Conservation (phyloP, 495 filamentous ascomycete genomes). For the Amphirosellinia nigrospora region DNA sequence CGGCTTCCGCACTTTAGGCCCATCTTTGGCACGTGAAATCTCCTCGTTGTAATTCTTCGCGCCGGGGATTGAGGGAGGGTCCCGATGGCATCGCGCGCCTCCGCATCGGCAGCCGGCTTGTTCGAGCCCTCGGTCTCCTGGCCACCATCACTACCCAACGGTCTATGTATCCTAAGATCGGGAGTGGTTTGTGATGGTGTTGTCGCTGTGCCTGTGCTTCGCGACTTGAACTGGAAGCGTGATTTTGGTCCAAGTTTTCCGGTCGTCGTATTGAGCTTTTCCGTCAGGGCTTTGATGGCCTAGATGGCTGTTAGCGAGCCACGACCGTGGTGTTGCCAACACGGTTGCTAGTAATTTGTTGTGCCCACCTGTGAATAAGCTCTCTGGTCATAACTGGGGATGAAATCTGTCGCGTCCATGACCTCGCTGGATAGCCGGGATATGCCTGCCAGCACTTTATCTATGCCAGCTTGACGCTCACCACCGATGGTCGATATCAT, state of each 20-base stretch:
- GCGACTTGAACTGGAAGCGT: slow-evolving; percentile 55
- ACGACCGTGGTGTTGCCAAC: too few relatives aligned
- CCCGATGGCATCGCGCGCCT: slow-evolving; percentile 41
- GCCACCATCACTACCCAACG: slow-evolving; percentile 31
- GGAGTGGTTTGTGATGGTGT: slow-evolving; percentile 22
- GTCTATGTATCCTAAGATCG: slow-evolving; percentile 25
- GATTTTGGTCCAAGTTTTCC: slow-evolving; percentile 49
- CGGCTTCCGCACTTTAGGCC: slow-evolving; percentile 59
- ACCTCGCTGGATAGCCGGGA: slow-evolving; percentile 51
- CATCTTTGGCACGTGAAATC: slow-evolving; percentile 42
- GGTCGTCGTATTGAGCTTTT: slow-evolving; percentile 50
- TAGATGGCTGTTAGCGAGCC: slow-evolving; percentile 29
- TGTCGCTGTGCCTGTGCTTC: slow-evolving; percentile 27
- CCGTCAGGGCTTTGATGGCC: slow-evolving; percentile 49
- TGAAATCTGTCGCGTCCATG: slow-evolving; percentile 49
- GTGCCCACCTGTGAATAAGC: slow-evolving; percentile 45
- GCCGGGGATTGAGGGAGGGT: slow-evolving; percentile 34
- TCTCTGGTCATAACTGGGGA: slow-evolving; percentile 54
- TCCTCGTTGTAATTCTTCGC: slow-evolving; percentile 60
- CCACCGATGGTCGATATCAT: slow-evolving; percentile 44
- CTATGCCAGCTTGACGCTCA: slow-evolving; percentile 54
- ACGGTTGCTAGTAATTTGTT: not conserved
- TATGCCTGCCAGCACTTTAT: slow-evolving; percentile 50
- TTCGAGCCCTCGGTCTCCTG: slow-evolving; percentile 25
- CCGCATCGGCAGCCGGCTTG: slow-evolving; percentile 28